phyloP scores from a whole-genome alignment of 1,284 basidiomycete species.

The Cystobasidiaceae sp. region DNA sequence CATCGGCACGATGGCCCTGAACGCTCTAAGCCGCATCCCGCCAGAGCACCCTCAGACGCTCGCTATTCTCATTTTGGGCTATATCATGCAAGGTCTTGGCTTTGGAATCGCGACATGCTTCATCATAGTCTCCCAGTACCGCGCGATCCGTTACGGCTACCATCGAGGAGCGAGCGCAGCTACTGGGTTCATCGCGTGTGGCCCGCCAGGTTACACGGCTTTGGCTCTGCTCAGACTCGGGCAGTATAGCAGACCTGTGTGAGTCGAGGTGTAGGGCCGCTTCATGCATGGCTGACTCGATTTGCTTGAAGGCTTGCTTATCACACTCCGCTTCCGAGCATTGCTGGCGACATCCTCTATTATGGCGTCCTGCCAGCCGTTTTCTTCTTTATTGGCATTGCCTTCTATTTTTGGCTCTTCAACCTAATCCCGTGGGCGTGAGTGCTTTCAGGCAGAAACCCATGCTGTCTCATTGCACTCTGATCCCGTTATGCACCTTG shows the following conservation, averaged over 20 bases:
- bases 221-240: slow-evolving; percentile 10
- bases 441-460: not conserved
- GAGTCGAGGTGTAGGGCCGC: not conserved
- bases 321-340: not conserved
- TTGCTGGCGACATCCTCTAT: slow-evolving; percentile 7
- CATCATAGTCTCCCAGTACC: slow-evolving; percentile 21
- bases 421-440: slow-evolving; percentile 11
- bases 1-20: slow-evolving; percentile 6
- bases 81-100: slow-evolving; percentile 19
- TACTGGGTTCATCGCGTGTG: slow-evolving; percentile 7
- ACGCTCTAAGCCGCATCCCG: not conserved
- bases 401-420: slow-evolving; percentile 18
- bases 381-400: slow-evolving; percentile 1
- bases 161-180: slow-evolving; percentile 21
- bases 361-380: slow-evolving; percentile 8
- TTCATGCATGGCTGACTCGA: not conserved
- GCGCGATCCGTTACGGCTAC: slow-evolving; percentile 17
- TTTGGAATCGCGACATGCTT: slow-evolving; percentile 11
- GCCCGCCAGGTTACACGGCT: slow-evolving; percentile 14
- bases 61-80: slow-evolving; percentile 6
- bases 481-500: not conserved
- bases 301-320: not conserved
- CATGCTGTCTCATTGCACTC: not conserved
- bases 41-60: not conserved
- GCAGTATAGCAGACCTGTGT: not conserved